Evolutionary conservation across 257 asterid genomes (phyloP).

Genomic region (Jacaranda mimosifolia): DNA sequence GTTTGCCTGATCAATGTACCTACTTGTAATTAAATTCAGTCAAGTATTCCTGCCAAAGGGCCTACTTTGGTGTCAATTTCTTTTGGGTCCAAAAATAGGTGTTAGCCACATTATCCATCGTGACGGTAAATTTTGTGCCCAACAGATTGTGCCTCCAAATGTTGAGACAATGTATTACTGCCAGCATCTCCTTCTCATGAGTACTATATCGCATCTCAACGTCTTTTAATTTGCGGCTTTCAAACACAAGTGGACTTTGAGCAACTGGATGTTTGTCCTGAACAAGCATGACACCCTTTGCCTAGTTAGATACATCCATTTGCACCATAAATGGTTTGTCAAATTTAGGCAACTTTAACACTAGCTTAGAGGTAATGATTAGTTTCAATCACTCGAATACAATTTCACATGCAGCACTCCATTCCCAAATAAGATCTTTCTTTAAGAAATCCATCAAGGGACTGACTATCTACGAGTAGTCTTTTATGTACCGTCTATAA

Average conservation of each 20-base stretch:
- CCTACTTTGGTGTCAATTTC: not conserved
- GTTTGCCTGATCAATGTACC: not conserved
- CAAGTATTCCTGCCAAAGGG: not conserved
- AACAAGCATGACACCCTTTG: not conserved
- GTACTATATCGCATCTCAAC: not conserved
- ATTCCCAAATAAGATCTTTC: not conserved
- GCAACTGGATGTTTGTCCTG: not conserved
- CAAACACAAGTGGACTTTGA: not conserved
- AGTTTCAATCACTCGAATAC: too few relatives aligned
- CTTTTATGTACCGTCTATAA: not conserved
- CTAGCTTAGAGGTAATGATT: not conserved
- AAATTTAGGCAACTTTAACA: not conserved
- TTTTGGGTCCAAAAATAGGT: too few relatives aligned
- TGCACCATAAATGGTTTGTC: not conserved
- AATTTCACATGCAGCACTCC: not conserved
- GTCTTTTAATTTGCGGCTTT: not conserved
- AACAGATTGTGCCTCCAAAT: too few relatives aligned
- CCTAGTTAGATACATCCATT: not conserved
- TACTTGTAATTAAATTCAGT: too few relatives aligned
- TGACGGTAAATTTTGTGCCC: too few relatives aligned
- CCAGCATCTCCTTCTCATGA: not conserved
- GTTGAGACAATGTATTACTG: not conserved
- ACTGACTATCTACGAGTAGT: not conserved
- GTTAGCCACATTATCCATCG: too few relatives aligned
- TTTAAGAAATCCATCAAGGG: slow-evolving; percentile 6